Conservation (phyloP, 2,329 filamentous ascomycete genomes). For the Cladobotryum protrusum region DNA sequence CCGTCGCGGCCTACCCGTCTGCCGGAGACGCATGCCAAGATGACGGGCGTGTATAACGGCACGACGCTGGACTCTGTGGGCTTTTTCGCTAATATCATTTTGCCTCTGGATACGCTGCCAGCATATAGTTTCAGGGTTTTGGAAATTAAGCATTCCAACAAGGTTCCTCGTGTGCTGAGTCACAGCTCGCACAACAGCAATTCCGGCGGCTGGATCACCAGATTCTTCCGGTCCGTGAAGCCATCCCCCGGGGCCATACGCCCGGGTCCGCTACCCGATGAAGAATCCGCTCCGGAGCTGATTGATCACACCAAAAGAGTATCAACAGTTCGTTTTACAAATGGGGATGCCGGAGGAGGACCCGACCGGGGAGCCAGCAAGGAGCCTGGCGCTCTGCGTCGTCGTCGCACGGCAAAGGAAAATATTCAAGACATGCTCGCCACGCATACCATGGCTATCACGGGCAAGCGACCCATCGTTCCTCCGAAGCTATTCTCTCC, state of each 20-base stretch:
- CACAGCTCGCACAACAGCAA: not conserved
- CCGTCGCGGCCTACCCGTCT: slow-evolving; percentile 48
- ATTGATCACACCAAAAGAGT: too few species aligned
- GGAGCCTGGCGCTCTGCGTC: not conserved
- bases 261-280: too few species aligned
- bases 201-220: too few species aligned
- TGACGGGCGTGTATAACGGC: slow-evolving; percentile 54
- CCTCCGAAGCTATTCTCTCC: slow-evolving; percentile 45
- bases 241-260: too few species aligned
- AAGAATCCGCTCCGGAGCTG: too few species aligned
- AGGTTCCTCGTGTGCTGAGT: slow-evolving; percentile 4
- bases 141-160: slow-evolving; percentile 40
- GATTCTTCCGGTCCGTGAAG: too few species aligned
- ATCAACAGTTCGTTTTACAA: too few species aligned
- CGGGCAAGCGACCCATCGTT: slow-evolving; percentile 37
- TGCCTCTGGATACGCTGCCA: slow-evolving; percentile 44
- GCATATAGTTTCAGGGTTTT: slow-evolving; percentile 44
- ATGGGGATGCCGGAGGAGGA: not conserved
- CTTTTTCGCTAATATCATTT: slow-evolving; percentile 57
- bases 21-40: slow-evolving; percentile 47
- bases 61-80: slow-evolving; percentile 49
- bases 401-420: slow-evolving; percentile 33
- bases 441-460: slow-evolving; percentile 34
- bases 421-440: slow-evolving; percentile 38
- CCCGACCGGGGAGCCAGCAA: slow-evolving; percentile 9